Conservation (phyloP, 2,329 filamentous ascomycete species). For the Pyrenophora seminiperda region DNA sequence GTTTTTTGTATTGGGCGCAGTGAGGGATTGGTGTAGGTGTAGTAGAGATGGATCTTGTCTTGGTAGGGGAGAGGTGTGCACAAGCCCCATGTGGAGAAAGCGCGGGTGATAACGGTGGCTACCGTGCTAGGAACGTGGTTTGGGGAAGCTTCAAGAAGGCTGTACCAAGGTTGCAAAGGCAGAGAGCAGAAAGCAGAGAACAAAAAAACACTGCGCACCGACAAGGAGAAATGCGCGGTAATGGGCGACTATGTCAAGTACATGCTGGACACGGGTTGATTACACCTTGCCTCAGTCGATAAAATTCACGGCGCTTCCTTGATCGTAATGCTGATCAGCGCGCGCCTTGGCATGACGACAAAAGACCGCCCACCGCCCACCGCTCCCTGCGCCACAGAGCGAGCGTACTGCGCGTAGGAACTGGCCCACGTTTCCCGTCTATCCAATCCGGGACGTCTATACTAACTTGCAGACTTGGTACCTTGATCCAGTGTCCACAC, state of each 20-base stretch:
- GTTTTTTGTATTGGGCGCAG: neutral
- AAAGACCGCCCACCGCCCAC: slow-evolving; percentile 23
- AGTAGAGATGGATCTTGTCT: neutral
- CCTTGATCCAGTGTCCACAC: slow-evolving; percentile 67
- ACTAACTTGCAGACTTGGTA: neutral
- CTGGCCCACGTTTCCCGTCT: slow-evolving; percentile 13
- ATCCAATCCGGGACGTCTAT: slow-evolving; percentile 2
- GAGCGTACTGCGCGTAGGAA: neutral
- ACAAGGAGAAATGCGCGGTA: too few relatives aligned
- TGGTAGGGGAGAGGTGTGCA: slow-evolving; percentile 4
- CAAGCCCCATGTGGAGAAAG: slow-evolving; percentile 11
- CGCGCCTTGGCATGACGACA: slow-evolving; percentile 33
- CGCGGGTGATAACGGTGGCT: slow-evolving; percentile 20
- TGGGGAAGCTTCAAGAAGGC: slow-evolving; percentile 7
- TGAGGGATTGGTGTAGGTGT: neutral
- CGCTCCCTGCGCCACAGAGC: slow-evolving; percentile 24
- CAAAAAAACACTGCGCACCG: too few relatives aligned
- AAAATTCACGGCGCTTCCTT: slow-evolving; percentile 32
- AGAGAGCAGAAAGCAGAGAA: neutral
- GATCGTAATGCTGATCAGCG: slow-evolving; percentile 29
- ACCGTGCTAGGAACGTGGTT: too few relatives aligned
- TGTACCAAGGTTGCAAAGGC: slow-evolving; percentile 3
- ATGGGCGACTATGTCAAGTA: slow-evolving; percentile 1
- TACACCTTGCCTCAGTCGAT: slow-evolving; percentile 20
- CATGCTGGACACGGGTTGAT: slow-evolving; percentile 27